Conservation (phyloP, 805 yeast genomes). For the Candida morakotiae region DNA sequence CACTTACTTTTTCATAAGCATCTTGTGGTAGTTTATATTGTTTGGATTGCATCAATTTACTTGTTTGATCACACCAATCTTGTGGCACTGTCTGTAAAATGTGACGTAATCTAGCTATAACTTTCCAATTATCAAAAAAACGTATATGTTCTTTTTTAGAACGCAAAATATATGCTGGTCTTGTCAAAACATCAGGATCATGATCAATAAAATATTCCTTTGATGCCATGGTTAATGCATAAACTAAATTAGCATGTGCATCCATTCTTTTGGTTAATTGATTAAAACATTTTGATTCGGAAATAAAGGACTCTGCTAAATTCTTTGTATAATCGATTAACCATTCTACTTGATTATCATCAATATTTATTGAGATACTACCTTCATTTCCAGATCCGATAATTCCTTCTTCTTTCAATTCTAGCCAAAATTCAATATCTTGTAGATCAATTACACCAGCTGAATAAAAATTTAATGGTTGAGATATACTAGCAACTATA, state of each 20-base stretch:
- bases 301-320: conserved; percentile 11
- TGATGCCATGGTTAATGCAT: conserved; percentile 38
- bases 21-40: conserved; percentile 34
- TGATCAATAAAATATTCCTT: conserved; percentile 50
- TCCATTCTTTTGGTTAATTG: conserved; percentile 11
- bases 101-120: conserved; percentile 75
- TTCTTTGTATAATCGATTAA: conserved; percentile 13
- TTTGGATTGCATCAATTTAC: conserved; percentile 20
- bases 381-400: conserved; percentile 19
- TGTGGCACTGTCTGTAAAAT: conserved; percentile 56
- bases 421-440: conserved; percentile 37
- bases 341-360: conserved; percentile 19
- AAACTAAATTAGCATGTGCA: conserved; percentile 35
- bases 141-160: conserved; percentile 72
- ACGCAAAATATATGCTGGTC: conserved; percentile 79
- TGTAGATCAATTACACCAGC: conserved; percentile 15
- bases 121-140: conserved; percentile 82
- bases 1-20: conserved; percentile 53
- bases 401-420: conserved; percentile 14
- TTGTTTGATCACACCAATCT: conserved; percentile 41
- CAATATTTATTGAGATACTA: conserved; percentile 14
- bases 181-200: conserved; percentile 87
- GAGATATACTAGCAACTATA: conserved; percentile 1
- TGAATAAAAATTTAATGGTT: conserved; percentile 15
- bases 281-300: conserved; percentile 15